Evolutionary conservation across 1,284 basidiomycete genomes (phyloP).

Genomic region (Rhizoctonia solani): DNA sequence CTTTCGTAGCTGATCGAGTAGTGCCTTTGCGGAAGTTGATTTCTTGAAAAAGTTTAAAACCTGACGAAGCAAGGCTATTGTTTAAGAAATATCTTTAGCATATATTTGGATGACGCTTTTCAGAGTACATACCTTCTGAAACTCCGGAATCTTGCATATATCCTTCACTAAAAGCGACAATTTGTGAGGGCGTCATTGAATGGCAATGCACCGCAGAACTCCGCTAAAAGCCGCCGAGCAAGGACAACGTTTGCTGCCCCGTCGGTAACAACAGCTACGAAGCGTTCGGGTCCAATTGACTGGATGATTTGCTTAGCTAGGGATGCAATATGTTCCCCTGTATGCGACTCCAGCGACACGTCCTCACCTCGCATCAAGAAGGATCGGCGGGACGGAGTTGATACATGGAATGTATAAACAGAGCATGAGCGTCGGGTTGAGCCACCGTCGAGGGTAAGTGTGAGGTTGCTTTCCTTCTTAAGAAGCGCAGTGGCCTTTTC

Average conservation of each 20-base stretch:
- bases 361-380: slow-evolving; percentile 5
- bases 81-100: not conserved
- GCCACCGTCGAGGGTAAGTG: slow-evolving; percentile 10
- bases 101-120: too few relatives aligned
- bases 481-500: not conserved
- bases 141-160: not conserved
- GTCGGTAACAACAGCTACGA: slow-evolving; percentile 6
- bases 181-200: not conserved
- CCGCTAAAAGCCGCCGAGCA: not conserved
- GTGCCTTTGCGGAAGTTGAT: not conserved
- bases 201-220: not conserved
- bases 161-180: slow-evolving; percentile 3
- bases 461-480: not conserved
- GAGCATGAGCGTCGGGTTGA: not conserved
- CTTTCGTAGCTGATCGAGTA: not conserved
- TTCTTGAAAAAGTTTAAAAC: slow-evolving; percentile 1
- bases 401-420: slow-evolving; percentile 11
- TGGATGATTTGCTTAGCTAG: not conserved
- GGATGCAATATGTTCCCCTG: not conserved
- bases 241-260: not conserved
- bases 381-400: not conserved
- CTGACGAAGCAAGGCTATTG: not conserved
- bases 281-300: not conserved
- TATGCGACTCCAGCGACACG: not conserved
- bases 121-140: not conserved